phyloP scores from a whole-genome alignment of 176 grass and related monocot genomes.

The Phyllostachys edulis region DNA sequence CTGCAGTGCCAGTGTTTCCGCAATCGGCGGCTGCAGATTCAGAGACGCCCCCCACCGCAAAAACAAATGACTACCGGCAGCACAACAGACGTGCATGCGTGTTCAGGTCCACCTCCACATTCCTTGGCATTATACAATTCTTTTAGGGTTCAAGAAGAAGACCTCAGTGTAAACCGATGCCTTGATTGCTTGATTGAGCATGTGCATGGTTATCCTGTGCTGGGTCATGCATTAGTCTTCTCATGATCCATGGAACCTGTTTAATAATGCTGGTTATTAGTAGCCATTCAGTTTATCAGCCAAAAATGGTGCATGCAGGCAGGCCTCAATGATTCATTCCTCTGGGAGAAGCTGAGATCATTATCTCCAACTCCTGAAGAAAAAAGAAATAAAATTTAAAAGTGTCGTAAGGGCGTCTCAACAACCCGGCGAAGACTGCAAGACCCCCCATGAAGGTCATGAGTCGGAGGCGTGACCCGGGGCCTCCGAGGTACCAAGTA shows the following conservation, averaged over 20 bases:
- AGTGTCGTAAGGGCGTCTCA: too few species aligned
- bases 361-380: neutral
- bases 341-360: neutral
- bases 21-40: constrained; percentile 25
- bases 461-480: too few species aligned
- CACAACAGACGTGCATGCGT: constrained; percentile 11
- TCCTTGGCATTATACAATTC: constrained; percentile 27
- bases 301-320: neutral
- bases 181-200: constrained; percentile 11
- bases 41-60: constrained; percentile 4
- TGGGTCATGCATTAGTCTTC: constrained; percentile 12
- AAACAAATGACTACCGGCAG: constrained; percentile 13
- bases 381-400: too few species aligned
- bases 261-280: neutral
- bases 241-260: constrained; percentile 2
- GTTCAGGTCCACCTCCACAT: neutral
- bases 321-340: neutral
- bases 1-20: neutral
- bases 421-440: too few species aligned
- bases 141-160: neutral
- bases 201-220: neutral
- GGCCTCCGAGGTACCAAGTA: too few species aligned
- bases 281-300: neutral
- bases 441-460: too few species aligned
- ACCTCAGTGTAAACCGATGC: neutral